Base-by-base conservation (phyloP, 2,329 filamentous ascomycete genomes). In the Aureobasidium uvarum region DNA sequence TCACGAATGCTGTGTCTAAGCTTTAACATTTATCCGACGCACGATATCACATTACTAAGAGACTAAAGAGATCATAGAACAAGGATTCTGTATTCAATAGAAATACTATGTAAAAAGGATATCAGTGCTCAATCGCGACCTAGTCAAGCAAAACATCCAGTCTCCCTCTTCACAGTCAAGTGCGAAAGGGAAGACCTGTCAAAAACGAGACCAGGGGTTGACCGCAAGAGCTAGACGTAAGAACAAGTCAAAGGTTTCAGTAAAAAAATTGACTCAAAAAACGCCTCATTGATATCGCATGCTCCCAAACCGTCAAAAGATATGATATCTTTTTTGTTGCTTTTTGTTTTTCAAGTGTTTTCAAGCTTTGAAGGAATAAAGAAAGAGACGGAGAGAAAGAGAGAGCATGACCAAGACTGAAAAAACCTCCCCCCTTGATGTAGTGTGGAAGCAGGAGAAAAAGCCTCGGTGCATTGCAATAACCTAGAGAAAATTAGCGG, bases 351-450 rank as follows among this genome's bases (percentile, higher is more conserved):
- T 20, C 33, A 55, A 39, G 11, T 41, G 20, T 41, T 55, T 55
- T 18, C 5, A 18, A 28, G 20, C 3, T n/a, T 52, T 36, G 10
- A 11, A n/a, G 10, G 5, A 45, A 46, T 11, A 3, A 7, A 16
- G 14, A 16, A 50, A 16, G 46, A 18, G 38, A 41, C 16, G 16
- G 38, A 7, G 18, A 18, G 18, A 41, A 56, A 43, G 3, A 16
- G 8, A 20, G 54, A 56, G 54, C 38, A n/a, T n/a, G 54, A 31
- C 38, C 54, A 43, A 56, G 54, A 56, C 38, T 41, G 54, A 43
- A 56, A 56, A 58, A 58, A 31, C 54, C 39, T 28, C 10, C 4
- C 25, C 39, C 16, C 23, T 13, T 28, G 8, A 25, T 45, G 54
- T 45, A 45, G 23, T 45, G 1, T 14, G 23, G 8, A 36, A 33